A percentile compares a stretch with the other conserved stretches of the same genome.
Evolutionary conservation across 345 rosid species (phyloP).

Genomic region (Physaria fendleri): DNA sequence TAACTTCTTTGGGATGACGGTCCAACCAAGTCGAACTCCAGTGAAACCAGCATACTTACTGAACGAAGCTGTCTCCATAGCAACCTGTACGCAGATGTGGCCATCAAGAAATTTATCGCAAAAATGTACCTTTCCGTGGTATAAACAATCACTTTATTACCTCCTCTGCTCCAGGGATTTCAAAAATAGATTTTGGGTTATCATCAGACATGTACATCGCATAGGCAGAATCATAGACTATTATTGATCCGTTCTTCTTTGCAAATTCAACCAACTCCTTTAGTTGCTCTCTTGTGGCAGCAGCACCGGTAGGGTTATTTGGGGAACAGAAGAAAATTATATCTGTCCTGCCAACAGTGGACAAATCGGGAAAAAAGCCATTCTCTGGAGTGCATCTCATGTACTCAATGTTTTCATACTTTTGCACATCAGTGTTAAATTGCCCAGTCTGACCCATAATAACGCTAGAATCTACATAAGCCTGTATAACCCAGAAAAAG

Average conservation of each 20-base stretch:
- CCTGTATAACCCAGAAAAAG: conserved; percentile 37
- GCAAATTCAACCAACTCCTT: conserved; percentile 70
- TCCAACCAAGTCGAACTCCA: conserved; percentile 97
- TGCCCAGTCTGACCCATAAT: conserved; percentile 91
- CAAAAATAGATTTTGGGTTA: conserved; percentile 82
- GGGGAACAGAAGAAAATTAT: conserved; percentile 96
- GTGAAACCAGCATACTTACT: conserved; percentile 97
- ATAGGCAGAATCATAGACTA: conserved; percentile 91
- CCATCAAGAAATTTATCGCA: not conserved
- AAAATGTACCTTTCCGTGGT: not conserved
- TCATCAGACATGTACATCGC: conserved; percentile 83
- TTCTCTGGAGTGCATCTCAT: conserved; percentile 95
- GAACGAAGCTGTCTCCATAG: conserved; percentile 85
- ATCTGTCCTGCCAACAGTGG: conserved; percentile 61
- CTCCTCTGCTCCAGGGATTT: conserved; percentile 98
- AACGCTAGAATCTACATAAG: conserved; percentile 95
- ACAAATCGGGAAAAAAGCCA: conserved; percentile 90
- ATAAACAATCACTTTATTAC: conserved; percentile 30
- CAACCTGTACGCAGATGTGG: conserved; percentile 44
- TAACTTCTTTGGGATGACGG: conserved; percentile 81
- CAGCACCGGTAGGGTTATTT: conserved; percentile 91
- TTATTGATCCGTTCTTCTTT: conserved; percentile 83
- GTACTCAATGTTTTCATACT: conserved; percentile 74
- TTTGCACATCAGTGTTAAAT: conserved; percentile 55
- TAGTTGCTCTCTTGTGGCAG: conserved; percentile 88